Conservation (phyloP, 75 land plant genomes). For the Isoetes taiwanensis region DNA sequence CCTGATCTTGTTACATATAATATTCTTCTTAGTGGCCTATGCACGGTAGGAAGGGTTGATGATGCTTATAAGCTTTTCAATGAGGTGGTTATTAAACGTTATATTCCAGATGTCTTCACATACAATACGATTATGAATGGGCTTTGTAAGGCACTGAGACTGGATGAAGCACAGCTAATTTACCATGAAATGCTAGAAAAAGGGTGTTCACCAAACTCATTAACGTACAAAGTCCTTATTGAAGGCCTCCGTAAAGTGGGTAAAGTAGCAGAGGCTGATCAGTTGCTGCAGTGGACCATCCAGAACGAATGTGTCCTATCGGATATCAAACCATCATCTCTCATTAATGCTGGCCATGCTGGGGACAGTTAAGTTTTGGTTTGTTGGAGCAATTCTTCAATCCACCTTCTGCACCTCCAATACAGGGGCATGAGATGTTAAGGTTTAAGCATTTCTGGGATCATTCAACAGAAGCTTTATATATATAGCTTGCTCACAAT, state of each 20-base stretch:
- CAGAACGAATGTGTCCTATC: slow-evolving; percentile 23
- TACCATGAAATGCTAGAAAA: slow-evolving; percentile 31
- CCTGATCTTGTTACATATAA: slow-evolving; percentile 32
- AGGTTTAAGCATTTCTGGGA: no score
- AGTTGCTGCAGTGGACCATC: slow-evolving; percentile 26
- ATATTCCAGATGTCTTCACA: slow-evolving; percentile 26
- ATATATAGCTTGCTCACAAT: no score
- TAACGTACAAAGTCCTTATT: slow-evolving; percentile 37
- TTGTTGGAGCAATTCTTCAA: no score
- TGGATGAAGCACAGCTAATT: slow-evolving; percentile 30
- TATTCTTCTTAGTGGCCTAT: slow-evolving; percentile 26
- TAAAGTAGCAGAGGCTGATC: slow-evolving; percentile 26
- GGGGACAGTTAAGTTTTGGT: no score
- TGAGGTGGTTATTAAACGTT: slow-evolving; percentile 29
- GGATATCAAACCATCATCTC: no score
- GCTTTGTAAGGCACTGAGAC: slow-evolving; percentile 26
- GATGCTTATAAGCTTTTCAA: slow-evolving; percentile 29
- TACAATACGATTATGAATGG: slow-evolving; percentile 32
- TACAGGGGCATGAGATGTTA: no score
- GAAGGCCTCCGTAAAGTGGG: slow-evolving; percentile 28
- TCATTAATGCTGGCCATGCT: no score
- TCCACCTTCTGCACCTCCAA: no score
- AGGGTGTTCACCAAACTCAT: slow-evolving; percentile 32
- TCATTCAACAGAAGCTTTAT: no score
- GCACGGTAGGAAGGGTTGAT: slow-evolving; percentile 16